Evolutionary conservation across 345 rosid genomes (phyloP), one percentile per base, ranked within the genome.

Genomic region (Kandelia obovata): DNA sequence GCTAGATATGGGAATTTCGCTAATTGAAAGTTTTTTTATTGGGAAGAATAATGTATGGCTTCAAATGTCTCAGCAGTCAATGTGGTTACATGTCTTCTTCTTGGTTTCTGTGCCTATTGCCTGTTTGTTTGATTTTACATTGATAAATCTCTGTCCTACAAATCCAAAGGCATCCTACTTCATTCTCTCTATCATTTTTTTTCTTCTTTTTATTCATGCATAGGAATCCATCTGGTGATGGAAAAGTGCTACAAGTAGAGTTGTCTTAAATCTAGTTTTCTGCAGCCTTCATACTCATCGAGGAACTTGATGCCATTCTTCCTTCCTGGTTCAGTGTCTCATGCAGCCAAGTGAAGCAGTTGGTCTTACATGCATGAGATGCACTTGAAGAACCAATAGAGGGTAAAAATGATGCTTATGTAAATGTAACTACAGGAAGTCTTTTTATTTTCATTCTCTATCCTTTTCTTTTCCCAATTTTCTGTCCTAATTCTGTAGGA

Each of bases 221-320:
- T 56, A 51, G 70, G 25, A 23, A 60, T 67, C 16, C 60, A 55
- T 61, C 49, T 30, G 9, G 49, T 46, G 56, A 15, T 68, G 56
- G 64, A 21, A 28, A 23, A 66, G 49, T 37, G 20, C 76, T 59
- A 1, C 34, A 23, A 31, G 71, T 47, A 59, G 65, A 69, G 70
- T 62, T 74, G 26, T 68, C 55, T 49, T 60, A 32, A 70, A 51
- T 43, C 49, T 43, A 43, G 17, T 43, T 43, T 60, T 75, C 26
- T 31, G 56, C 65, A 25, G 65, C 75, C 72, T 81, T 72, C 63
- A 53, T 53, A 62, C 71, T 75, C 72, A 79, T 78, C 83, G 82
- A 75, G 83, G 84, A 84, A 73, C 76, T 73, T 71, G 68, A 66
- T 80, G 72, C 66, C 69, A 68, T 78, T 79, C 82, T 75, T 79